Conservation (phyloP, 2,329 filamentous ascomycete species). For the Botryotinia narcissicola region DNA sequence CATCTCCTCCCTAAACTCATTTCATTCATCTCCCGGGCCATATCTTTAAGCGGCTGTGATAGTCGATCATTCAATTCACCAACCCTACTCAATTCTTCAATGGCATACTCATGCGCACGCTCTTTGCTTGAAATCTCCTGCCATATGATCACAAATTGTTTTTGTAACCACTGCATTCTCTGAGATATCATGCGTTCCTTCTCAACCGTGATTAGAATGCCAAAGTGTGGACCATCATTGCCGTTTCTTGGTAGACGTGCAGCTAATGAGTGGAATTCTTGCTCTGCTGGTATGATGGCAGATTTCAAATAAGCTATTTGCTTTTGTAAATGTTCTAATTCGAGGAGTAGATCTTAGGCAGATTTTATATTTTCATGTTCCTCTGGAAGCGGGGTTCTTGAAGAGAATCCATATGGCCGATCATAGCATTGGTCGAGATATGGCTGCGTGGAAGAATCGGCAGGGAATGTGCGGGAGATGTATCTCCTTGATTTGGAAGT, state of each 20-base stretch:
- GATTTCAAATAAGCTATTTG: not conserved
- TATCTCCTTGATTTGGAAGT: not conserved
- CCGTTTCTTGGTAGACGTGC: not conserved
- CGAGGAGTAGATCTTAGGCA: not conserved
- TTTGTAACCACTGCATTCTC: not conserved
- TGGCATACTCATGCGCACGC: not conserved
- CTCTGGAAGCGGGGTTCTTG: not conserved
- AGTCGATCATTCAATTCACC: not conserved
- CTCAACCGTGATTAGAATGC: not conserved
- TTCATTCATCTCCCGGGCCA: not conserved
- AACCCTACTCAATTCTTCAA: not conserved
- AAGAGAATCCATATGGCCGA: not conserved
- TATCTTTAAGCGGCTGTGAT: not conserved
- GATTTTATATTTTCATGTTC: not conserved
- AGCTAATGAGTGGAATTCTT: not conserved
- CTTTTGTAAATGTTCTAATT: not conserved
- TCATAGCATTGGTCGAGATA: not conserved
- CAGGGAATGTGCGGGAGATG: constrained; percentile 6
- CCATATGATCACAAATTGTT: not conserved
- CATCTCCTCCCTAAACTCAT: not conserved
- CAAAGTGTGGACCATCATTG: not conserved
- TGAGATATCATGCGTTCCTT: not conserved
- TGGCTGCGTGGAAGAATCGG: not conserved
- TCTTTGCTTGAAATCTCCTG: not conserved
- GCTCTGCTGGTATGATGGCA: too few species aligned